A percentile compares a stretch with the other conserved stretches of the same genome.
phyloP scores from a whole-genome alignment of 225 moss, liverwort and hornwort species.

The Antitrichia curtipendula region DNA sequence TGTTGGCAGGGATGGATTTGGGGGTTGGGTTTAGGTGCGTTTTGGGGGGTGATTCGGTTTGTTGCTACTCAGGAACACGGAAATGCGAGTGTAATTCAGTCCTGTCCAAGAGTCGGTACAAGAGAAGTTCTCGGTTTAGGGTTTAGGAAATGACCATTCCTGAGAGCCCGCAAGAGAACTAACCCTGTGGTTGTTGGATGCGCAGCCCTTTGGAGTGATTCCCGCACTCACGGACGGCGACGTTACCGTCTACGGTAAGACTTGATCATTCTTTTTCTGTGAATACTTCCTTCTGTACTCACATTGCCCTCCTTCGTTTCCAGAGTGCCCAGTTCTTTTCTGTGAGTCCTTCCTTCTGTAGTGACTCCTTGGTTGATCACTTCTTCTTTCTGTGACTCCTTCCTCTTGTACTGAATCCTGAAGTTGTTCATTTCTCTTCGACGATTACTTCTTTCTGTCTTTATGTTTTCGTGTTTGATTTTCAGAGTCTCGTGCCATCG shows the following conservation, averaged over 20 bases:
- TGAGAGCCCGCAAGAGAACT: background rate
- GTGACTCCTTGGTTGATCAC: background rate
- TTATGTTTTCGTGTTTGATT: background rate
- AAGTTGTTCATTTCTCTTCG: background rate
- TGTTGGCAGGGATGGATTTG: no score
- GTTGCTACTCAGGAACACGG: background rate
- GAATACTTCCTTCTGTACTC: background rate
- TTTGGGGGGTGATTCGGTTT: background rate
- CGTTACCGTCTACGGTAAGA: background rate
- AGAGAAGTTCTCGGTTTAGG: background rate
- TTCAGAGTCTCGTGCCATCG: slow-evolving; percentile 12
- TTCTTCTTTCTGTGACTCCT: no score
- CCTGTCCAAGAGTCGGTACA: background rate
- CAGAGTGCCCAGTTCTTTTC: background rate
- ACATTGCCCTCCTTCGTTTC: background rate
- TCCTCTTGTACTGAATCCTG: no score
- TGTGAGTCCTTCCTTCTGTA: background rate
- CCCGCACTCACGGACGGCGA: slow-evolving; percentile 11
- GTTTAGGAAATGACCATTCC: no score
- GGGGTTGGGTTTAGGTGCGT: background rate
- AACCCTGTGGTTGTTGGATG: background rate
- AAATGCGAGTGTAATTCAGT: background rate
- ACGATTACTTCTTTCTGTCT: no score
- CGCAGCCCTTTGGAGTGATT: slow-evolving; percentile 29
- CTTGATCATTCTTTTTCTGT: no score